Percentiles rank a stretch among this genome's conserved stretches.
Conservation (phyloP, 768 basidiomycete species). For the Psilocybe azurescens region DNA sequence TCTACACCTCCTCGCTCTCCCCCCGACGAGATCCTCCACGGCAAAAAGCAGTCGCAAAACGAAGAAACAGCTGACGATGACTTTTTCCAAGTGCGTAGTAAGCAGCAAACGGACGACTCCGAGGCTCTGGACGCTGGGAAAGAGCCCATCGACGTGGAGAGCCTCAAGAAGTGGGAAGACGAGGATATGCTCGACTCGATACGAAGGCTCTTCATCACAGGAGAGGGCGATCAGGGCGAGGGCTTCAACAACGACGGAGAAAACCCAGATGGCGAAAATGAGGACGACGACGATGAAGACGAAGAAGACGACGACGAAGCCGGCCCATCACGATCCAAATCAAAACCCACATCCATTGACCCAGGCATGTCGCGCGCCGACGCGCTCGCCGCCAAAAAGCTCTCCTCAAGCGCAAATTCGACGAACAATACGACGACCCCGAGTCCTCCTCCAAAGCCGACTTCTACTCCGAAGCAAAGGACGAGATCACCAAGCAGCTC, state of each 20-base stretch:
- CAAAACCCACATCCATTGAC: constrained; percentile 9
- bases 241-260: constrained; percentile 42
- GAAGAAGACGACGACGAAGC: constrained; percentile 35
- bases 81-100: constrained; percentile 70
- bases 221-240: constrained; percentile 40
- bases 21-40: constrained; percentile 68
- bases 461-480: constrained; percentile 92
- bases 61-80: constrained; percentile 61
- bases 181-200: constrained; percentile 88
- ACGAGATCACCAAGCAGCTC: constrained; percentile 86
- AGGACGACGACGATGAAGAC: constrained; percentile 24
- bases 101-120: constrained; percentile 40
- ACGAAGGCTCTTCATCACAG: constrained; percentile 90
- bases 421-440: constrained; percentile 95
- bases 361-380: constrained; percentile 47
- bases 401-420: constrained; percentile 91
- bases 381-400: constrained; percentile 84
- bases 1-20: constrained; percentile 74
- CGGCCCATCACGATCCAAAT: constrained; percentile 20
- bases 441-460: constrained; percentile 75
- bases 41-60: constrained; percentile 31
- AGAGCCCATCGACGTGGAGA: constrained; percentile 51
- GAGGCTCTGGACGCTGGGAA: constrained; percentile 76
- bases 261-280: constrained; percentile 38
- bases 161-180: constrained; percentile 79